Evolutionary conservation across 345 rosid species (phyloP).

Genomic region (Psidium friedrichsthalianum): DNA sequence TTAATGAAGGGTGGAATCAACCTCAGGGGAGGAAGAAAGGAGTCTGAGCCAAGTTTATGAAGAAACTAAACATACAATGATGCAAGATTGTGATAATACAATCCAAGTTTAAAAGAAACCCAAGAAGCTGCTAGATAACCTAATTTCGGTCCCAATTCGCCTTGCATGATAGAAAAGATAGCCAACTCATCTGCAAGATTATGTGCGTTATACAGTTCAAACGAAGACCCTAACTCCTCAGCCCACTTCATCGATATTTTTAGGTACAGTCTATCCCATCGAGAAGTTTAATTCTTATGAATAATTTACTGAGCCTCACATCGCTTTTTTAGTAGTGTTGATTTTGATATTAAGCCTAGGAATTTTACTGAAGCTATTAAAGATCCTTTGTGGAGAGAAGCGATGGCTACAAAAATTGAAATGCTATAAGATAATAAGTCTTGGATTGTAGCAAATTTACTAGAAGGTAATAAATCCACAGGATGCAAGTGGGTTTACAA

Average conservation of each 20-base stretch:
- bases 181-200: background rate
- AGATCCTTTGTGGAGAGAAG: background rate
- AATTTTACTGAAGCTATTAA: background rate
- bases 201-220: background rate
- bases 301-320: background rate
- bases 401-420: background rate
- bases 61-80: background rate
- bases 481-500: background rate
- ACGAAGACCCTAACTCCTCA: background rate
- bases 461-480: background rate
- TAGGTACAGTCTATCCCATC: background rate
- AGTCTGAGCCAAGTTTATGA: background rate
- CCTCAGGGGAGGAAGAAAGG: background rate
- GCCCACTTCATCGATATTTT: background rate
- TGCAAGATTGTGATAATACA: background rate
- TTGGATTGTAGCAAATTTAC: background rate
- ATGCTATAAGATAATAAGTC: background rate
- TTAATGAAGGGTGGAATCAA: background rate
- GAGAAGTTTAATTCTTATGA: background rate
- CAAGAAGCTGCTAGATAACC: background rate
- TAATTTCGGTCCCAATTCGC: rapidly evolving
- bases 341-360: background rate
- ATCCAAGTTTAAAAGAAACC: background rate
- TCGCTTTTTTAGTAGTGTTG: background rate
- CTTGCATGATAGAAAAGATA: background rate